Conservation (phyloP, 2,329 filamentous ascomycete species). For the Fusarium begoniae region DNA sequence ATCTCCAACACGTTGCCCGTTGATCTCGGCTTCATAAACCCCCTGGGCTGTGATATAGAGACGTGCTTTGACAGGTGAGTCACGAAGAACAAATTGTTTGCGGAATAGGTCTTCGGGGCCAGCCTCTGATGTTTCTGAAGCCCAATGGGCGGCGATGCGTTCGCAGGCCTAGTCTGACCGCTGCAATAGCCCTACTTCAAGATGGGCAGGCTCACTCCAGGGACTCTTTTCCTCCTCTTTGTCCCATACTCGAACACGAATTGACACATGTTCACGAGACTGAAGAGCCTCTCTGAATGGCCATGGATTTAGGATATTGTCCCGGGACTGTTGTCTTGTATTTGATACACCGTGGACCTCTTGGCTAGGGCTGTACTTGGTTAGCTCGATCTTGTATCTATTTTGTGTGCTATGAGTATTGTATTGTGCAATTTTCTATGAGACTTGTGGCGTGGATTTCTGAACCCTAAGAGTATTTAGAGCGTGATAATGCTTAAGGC, state of each 20-base stretch:
- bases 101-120: too few species aligned
- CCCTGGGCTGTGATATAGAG: conserved; percentile 58
- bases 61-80: conserved; percentile 39
- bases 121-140: too few species aligned
- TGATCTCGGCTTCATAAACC: conserved; percentile 56
- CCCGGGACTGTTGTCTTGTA: not conserved
- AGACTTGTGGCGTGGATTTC: conserved; percentile 8
- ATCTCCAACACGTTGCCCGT: conserved; percentile 52
- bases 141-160: too few species aligned
- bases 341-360: not conserved
- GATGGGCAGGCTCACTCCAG: conserved; percentile 21
- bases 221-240: not conserved
- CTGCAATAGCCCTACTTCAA: conserved; percentile 47
- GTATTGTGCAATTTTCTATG: conserved; percentile 11
- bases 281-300: conserved; percentile 2
- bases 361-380: not conserved
- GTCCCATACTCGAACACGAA: conserved; percentile 14
- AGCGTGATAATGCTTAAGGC: conserved; percentile 18
- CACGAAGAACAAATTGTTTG: not conserved
- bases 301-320: conserved; percentile 14
- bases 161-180: not conserved
- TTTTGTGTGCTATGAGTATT: not conserved
- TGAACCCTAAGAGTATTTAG: conserved; percentile 12
- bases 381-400: conserved; percentile 25
- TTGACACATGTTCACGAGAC: conserved; percentile 15